Base-by-base conservation (phyloP, 2,329 filamentous ascomycete genomes). In the Paracoccidioides lutzii region DNA sequence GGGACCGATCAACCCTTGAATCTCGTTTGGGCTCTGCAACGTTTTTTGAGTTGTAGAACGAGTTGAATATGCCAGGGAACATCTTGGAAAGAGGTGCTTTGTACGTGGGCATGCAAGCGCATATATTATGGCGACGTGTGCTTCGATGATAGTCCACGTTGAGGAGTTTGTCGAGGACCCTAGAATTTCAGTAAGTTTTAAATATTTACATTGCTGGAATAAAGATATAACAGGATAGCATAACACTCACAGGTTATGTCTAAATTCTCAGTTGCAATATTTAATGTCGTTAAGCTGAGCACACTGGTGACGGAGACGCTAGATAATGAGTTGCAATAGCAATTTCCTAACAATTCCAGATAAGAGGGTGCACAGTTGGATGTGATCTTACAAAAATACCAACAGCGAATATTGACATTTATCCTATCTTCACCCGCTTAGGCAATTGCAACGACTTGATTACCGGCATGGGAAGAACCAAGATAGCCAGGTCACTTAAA, bases 361-460 rank as follows among this genome's bases (percentile, higher is more conserved):
- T 30, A 14, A 4, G 33, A 3, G 22, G 32, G n/a, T 7, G 5
- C 28, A 6, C 32, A 35, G 12, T 10, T 64, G 40, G 38, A 32
- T 10, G 22, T 22, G 22, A 41, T 7, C 67, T 59, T 60, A 71
- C 69, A 67, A 74, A 74, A 62, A 49, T 61, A 35, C 61, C 73
- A 56, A 69, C 61, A 33, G 67, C 70, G 66, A 70, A 70, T 48
- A 66, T 69, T 58, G 55, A 63, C 61, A 64, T 69, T 41, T 83
- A 71, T 0, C 77, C 78, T 10, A 78, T 63, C 54, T 80, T 79
- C 54, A 79, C 76, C 3, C 69, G 69, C 3, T 57, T 38, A 14
- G 64, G 64, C 28, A 71, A 55, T 33, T 62, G 60, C 15, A 69
- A 59, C 3, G 59, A 60, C 55, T 65, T 66, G 32, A 71, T 61